A percentile compares a stretch with the other conserved stretches of the same genome.
phyloP scores from a whole-genome alignment of 805 yeast species.

The Candida nanaspora region DNA sequence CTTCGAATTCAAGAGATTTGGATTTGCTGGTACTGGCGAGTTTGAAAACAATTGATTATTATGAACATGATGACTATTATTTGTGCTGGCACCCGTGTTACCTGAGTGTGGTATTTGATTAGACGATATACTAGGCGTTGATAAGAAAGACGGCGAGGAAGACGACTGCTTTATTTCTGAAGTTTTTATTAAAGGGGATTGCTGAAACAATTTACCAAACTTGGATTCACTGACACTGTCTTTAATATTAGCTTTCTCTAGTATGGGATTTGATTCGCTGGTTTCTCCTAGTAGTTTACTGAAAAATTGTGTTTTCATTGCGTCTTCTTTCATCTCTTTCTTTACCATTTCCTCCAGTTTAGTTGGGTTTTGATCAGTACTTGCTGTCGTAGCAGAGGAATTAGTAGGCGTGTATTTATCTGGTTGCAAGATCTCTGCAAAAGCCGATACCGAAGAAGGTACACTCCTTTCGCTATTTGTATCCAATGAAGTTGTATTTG shows the following conservation, averaged over 20 bases:
- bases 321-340: constrained; percentile 6
- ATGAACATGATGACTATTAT: neutral
- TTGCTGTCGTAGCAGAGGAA: no score
- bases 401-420: neutral
- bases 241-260: neutral
- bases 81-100: neutral
- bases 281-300: constrained; percentile 7
- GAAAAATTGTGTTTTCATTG: constrained; percentile 16
- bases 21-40: no score
- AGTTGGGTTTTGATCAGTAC: neutral
- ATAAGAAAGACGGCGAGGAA: neutral
- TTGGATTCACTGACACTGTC: constrained; percentile 12
- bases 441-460: constrained; percentile 1
- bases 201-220: constrained; percentile 12
- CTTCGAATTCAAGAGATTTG: no score
- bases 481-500: no score
- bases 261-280: constrained; percentile 1
- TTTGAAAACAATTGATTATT: no score
- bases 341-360: constrained; percentile 1
- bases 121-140: neutral
- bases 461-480: constrained; percentile 2
- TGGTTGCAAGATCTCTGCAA: neutral
- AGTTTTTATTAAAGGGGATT: neutral
- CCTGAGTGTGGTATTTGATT: neutral
- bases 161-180: neutral